These are phyloP conservation scores for Castanea mollissima DNA, from an alignment of 306 rosid species.

Conservation along the genomic window DNA sequence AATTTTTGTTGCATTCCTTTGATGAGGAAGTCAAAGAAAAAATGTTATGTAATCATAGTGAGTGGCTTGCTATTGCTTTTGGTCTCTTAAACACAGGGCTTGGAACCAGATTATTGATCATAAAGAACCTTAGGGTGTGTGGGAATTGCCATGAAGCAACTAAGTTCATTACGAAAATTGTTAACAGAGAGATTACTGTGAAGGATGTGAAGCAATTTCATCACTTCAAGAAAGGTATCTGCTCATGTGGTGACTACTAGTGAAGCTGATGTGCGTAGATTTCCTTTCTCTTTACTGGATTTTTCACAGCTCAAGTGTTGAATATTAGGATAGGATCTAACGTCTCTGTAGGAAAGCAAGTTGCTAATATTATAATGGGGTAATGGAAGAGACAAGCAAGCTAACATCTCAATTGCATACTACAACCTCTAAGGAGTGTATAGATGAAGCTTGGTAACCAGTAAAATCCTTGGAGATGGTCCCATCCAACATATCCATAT, in stretches of 20 bases:
- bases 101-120: background rate
- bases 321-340: too few relatives aligned
- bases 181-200: background rate
- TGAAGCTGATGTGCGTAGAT: background rate
- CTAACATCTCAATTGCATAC: too few relatives aligned
- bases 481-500: too few relatives aligned
- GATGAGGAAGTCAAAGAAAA: conserved; percentile 5
- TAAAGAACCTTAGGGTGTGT: background rate
- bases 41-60: background rate
- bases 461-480: too few relatives aligned
- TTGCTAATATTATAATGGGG: too few relatives aligned
- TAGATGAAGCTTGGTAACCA: too few relatives aligned
- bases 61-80: conserved; percentile 8
- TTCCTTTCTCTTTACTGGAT: too few relatives aligned
- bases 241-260: background rate
- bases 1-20: conserved; percentile 1
- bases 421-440: too few relatives aligned
- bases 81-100: conserved; percentile 2
- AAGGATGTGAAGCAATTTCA: conserved; percentile 5
- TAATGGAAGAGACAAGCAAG: too few relatives aligned
- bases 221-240: background rate
- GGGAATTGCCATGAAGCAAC: background rate
- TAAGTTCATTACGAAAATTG: background rate
- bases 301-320: too few relatives aligned
- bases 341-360: too few relatives aligned